Evolutionary conservation across 2,329 filamentous ascomycete species (phyloP).

Genomic region (Podosphaera xanthii): DNA sequence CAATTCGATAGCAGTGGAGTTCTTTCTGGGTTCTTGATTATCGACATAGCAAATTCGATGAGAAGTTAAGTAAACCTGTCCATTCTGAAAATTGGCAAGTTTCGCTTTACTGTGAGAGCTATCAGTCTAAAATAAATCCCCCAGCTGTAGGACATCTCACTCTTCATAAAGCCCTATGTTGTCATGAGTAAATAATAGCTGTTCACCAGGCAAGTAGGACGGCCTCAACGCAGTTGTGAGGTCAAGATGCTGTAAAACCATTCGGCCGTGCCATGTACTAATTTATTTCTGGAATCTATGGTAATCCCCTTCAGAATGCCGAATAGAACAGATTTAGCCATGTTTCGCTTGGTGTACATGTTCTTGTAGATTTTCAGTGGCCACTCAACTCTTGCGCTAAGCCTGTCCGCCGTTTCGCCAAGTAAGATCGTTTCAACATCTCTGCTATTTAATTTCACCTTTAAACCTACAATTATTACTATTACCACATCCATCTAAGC

Average conservation of each 20-base stretch:
- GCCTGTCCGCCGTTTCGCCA: no score
- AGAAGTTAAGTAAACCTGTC: constrained; percentile 87
- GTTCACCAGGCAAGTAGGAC: constrained; percentile 78
- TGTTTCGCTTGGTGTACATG: not conserved
- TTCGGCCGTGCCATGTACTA: constrained; percentile 37
- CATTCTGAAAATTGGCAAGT: constrained; percentile 80
- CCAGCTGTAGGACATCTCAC: constrained; percentile 22
- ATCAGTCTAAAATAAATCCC: not conserved
- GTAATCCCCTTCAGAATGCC: no score
- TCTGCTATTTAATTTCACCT: not conserved
- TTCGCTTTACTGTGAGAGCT: constrained; percentile 56
- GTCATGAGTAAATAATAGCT: constrained; percentile 88
- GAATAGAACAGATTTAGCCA: no score
- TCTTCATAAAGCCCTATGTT: constrained; percentile 94
- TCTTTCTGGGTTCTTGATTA: constrained; percentile 59
- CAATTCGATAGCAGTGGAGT: constrained; percentile 66
- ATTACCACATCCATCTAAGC: no score
- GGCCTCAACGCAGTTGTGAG: constrained; percentile 91
- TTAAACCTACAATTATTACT: no score
- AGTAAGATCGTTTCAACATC: not conserved
- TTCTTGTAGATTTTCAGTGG: no score
- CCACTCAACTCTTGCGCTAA: no score
- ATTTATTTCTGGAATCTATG: no score
- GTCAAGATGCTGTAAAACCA: constrained; percentile 93
- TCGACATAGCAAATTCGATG: constrained; percentile 93